Percentiles rank a stretch among this genome's conserved stretches.
phyloP scores from a whole-genome alignment of 2,329 filamentous ascomycete genomes.

The Ilyonectria robusta region DNA sequence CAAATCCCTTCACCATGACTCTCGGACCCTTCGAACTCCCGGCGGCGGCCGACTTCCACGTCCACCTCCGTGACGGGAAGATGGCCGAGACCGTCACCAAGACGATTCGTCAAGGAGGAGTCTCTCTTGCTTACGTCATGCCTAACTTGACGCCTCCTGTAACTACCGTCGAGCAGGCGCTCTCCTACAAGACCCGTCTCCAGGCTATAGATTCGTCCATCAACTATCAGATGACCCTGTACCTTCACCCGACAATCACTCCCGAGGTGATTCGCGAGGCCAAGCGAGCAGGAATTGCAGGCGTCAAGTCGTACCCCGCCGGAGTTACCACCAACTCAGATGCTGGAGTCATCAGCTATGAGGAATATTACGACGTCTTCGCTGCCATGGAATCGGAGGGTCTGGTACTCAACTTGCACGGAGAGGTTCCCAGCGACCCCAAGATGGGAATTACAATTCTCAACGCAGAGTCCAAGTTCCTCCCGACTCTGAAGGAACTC shows the following conservation, averaged over 20 bases:
- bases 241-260: slow-evolving; percentile 74
- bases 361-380: slow-evolving; percentile 83
- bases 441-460: slow-evolving; percentile 63
- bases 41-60: slow-evolving; percentile 77
- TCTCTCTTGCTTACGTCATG: slow-evolving; percentile 73
- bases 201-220: slow-evolving; percentile 73
- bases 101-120: slow-evolving; percentile 71
- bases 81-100: slow-evolving; percentile 72
- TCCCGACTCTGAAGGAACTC: slow-evolving; percentile 83
- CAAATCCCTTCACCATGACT: neutral
- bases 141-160: slow-evolving; percentile 38
- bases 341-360: slow-evolving; percentile 78
- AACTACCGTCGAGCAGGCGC: slow-evolving; percentile 59
- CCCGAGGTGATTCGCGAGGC: slow-evolving; percentile 81
- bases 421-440: slow-evolving; percentile 75
- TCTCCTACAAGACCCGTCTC: slow-evolving; percentile 76
- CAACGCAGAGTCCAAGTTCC: slow-evolving; percentile 69
- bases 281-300: slow-evolving; percentile 77
- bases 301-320: slow-evolving; percentile 79
- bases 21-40: slow-evolving; percentile 63
- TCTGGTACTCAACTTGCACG: slow-evolving; percentile 93
- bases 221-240: slow-evolving; percentile 82
- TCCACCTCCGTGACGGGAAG: slow-evolving; percentile 78
- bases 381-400: slow-evolving; percentile 89
- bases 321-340: slow-evolving; percentile 77